Evolutionary conservation across 2,329 filamentous ascomycete genomes (phyloP), one percentile per base, ranked within the genome.

Genomic region (Trichoderma atroviride): DNA sequence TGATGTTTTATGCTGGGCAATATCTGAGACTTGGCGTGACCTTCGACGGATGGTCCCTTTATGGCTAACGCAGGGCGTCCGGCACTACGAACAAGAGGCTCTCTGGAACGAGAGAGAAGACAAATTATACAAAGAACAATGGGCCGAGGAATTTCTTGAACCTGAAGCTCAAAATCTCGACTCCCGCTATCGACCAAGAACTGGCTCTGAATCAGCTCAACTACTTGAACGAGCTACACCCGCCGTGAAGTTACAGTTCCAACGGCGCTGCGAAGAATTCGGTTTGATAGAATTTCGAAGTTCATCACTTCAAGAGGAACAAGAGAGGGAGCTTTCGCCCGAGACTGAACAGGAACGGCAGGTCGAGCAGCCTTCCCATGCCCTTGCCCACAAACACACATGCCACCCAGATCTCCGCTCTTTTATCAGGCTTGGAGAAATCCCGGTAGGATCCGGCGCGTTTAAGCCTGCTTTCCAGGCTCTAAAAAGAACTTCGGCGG

Each of bases 51-150:
- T 79, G 50, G 83, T 89, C 33, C 83, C 86, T 0, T 78, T 91
- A 0, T 92, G 89, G 89, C 85, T 85, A 0, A 80, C 81, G 0
- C 89, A 92, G 73, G 90, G 89, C 0, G 72, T 80, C 0, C 82
- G 86, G 0, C 85, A 84, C 4, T 50, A 50, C 47, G 47, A 50
- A 50, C 47, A 50, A 6, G 47, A 50, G 4, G n/a, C 47, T 50
- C 10, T 24, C 14, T 50, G 47, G 47, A 50, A 5, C n/a, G n/a
- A 50, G 10, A n/a, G 7, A 5, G 40, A n/a, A 5, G 2, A 43
- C 5, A 11, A n/a, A 11, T 50, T 13, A 22, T 9, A 11, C 9
- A 50, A 24, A 4, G 10, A 24, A 13, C 13, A 4, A 50, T 50
- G 47, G 47, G 47, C 47, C 4, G 24, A 24, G 3, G 24, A 50